phyloP scores from a whole-genome alignment of 441 rosid species.

The Omphalea diandra region DNA sequence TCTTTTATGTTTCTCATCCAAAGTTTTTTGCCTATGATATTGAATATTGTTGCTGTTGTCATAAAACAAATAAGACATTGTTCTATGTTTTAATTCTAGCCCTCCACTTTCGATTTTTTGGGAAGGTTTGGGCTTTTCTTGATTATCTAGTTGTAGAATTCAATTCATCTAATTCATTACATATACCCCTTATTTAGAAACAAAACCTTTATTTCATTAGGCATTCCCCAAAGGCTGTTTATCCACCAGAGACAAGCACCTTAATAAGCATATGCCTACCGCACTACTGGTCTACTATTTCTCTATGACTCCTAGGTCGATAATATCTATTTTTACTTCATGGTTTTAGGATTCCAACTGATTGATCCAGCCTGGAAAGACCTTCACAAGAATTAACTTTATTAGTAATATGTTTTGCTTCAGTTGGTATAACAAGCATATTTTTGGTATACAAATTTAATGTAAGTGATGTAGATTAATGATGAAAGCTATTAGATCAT shows the following conservation, averaged over 20 bases:
- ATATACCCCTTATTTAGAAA: background rate
- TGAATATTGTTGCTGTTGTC: too few relatives aligned
- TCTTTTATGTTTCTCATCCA: background rate
- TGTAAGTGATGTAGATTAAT: background rate
- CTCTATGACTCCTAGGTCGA: too few relatives aligned
- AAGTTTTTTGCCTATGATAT: background rate
- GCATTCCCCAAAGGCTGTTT: background rate
- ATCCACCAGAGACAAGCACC: background rate
- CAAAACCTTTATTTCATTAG: background rate
- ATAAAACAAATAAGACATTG: background rate
- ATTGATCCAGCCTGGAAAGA: constrained; percentile 3
- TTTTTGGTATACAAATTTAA: background rate
- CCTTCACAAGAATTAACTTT: background rate
- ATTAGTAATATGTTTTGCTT: background rate
- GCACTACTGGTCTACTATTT: background rate
- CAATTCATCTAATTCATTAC: background rate
- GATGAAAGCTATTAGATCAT: background rate
- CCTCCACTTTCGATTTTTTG: background rate
- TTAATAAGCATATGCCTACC: background rate
- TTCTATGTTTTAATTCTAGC: background rate
- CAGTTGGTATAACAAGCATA: background rate
- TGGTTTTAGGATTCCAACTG: background rate
- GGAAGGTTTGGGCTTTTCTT: background rate
- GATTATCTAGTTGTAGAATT: constrained; percentile 4
- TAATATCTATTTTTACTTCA: too few relatives aligned